Conservation (phyloP, 2,329 filamentous ascomycete species). For the Fusarium sp. region DNA sequence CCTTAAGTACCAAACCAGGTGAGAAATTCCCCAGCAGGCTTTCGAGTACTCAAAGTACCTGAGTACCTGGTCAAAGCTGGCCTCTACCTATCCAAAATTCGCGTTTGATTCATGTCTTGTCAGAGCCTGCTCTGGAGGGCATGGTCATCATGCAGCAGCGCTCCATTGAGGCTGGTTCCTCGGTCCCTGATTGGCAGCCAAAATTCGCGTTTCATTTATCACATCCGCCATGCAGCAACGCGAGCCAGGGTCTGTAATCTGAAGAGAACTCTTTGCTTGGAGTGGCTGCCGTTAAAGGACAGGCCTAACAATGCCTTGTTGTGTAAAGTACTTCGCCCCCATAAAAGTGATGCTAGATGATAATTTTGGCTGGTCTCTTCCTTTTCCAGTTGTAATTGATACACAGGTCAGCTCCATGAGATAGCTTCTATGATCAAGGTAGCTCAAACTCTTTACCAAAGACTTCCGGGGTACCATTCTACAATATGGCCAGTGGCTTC, state of each 20-base stretch:
- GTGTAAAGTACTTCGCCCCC: too few relatives aligned
- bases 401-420: rapidly evolving
- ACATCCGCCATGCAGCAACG: rapidly evolving
- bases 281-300: too few relatives aligned
- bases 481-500: not conserved
- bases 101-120: too few relatives aligned
- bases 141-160: not conserved
- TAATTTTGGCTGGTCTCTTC: too few relatives aligned
- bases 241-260: too few relatives aligned
- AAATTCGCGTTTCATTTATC: not conserved
- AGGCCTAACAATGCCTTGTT: too few relatives aligned
- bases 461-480: rapidly evolving
- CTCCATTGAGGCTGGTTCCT: not conserved
- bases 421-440: not conserved
- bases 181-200: not conserved
- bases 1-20: not conserved
- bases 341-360: too few relatives aligned
- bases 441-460: too few relatives aligned
- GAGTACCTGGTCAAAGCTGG: too few relatives aligned
- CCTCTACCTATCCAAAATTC: not conserved
- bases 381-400: rapidly evolving
- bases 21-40: not conserved
- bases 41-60: not conserved
- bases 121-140: not conserved
- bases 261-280: too few relatives aligned